Percentiles rank a stretch among this genome's conserved stretches.
Conservation (phyloP, 2,329 filamentous ascomycete genomes). For the Epichloe brachyelytri region DNA sequence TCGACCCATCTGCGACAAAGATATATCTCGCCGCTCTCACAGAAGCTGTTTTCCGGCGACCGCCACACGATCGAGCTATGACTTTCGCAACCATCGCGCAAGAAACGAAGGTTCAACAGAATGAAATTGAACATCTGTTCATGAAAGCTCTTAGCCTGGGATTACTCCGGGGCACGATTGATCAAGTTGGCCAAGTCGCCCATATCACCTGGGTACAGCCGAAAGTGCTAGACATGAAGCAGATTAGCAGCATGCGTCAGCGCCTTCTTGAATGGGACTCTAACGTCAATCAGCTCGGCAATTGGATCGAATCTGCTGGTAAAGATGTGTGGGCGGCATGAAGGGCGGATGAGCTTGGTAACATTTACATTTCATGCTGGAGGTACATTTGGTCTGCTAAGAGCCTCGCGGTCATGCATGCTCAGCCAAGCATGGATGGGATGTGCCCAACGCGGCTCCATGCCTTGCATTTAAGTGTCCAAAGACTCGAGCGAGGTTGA, state of each 20-base stretch:
- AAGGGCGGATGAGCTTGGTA: constrained; percentile 8
- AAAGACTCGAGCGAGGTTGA: neutral
- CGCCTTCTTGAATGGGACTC: constrained; percentile 88
- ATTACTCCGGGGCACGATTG: constrained; percentile 79
- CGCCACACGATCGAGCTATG: constrained; percentile 91
- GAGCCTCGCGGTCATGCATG: neutral
- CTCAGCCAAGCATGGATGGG: neutral
- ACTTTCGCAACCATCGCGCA: constrained; percentile 76
- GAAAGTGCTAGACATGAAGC: constrained; percentile 89
- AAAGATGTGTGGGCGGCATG: constrained; percentile 93
- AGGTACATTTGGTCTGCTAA: neutral
- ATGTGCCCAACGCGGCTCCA: neutral
- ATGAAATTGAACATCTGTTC: constrained; percentile 94
- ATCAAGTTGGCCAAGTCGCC: constrained; percentile 88
- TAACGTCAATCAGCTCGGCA: constrained; percentile 88
- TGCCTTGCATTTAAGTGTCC: neutral
- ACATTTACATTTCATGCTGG: neutral
- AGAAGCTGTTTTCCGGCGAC: constrained; percentile 89
- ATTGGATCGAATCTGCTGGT: constrained; percentile 90
- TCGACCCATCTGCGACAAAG: constrained; percentile 79
- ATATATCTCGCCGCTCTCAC: constrained; percentile 94
- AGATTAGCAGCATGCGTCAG: constrained; percentile 85
- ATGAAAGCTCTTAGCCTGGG: constrained; percentile 98
- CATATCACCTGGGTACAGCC: constrained; percentile 98
- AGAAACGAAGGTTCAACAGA: constrained; percentile 81